Conservation (phyloP, 768 basidiomycete species). For the Lentinula guzmanii region DNA sequence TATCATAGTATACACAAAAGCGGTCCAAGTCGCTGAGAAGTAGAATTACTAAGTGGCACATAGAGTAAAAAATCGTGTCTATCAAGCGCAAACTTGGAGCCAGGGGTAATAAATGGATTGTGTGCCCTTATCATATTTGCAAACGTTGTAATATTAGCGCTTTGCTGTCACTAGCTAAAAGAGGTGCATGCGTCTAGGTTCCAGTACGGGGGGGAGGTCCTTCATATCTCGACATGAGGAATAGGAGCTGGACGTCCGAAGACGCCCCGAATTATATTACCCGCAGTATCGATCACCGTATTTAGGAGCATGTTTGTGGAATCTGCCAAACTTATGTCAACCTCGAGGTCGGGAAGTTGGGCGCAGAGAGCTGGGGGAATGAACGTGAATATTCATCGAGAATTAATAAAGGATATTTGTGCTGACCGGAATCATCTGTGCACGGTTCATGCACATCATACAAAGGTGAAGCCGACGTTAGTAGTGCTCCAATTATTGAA, state of each 20-base stretch:
- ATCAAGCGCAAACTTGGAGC: too few species aligned
- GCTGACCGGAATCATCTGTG: background rate
- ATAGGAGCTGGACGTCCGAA: background rate
- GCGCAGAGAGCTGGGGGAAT: background rate
- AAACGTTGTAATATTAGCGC: too few species aligned
- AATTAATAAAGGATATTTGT: background rate
- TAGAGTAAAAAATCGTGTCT: too few species aligned
- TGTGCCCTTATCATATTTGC: too few species aligned
- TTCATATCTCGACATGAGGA: background rate
- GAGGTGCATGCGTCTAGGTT: too few species aligned
- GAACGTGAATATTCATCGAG: background rate
- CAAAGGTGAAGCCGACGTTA: background rate
- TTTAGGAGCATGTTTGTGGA: background rate
- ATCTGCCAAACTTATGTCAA: background rate
- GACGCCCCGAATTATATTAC: background rate
- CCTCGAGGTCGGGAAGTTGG: background rate
- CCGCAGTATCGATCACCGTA: background rate
- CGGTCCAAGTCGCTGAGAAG: too few species aligned
- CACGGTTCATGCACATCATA: background rate
- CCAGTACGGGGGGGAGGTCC: too few species aligned
- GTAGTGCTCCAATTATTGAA: background rate
- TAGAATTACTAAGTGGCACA: too few species aligned
- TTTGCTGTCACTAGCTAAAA: too few species aligned
- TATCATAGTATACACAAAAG: too few species aligned
- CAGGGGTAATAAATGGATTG: too few species aligned